Base-by-base conservation (phyloP, 768 basidiomycete species). In the Naganishia friedmannii region DNA sequence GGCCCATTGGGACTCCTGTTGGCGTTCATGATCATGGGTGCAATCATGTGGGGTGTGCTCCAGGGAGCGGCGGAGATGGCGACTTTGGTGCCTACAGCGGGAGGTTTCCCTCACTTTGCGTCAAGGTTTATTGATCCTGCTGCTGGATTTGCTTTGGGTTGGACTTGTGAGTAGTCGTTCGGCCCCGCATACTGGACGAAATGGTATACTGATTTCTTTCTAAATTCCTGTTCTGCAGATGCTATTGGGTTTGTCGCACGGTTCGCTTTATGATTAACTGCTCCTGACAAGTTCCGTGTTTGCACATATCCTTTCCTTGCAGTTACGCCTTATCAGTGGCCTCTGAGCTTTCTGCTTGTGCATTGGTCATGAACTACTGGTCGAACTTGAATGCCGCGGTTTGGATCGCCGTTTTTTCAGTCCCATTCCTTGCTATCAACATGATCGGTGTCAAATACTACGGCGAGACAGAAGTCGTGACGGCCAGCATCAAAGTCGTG, bases 331-430 rank as follows among this genome's bases (percentile, higher is more conserved):
- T 89, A 66, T 84, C 88, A 0, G 83, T 86, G 0, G 89, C 89
- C 10, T 87, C 88, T n/a, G 90, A 91, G 81, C 84, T 92, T 67
- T 87, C 87, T 0, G 90, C 90, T 1, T 87, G 88, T 10, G 84
- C 86, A 17, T 84, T 91, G 63, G 79, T 92, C 12, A 82, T 91
- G 68, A 83, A 85, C 7, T 91, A 87, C 82, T 91, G 90, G 90
- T 72, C 72, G 23, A 65, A 69, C 46, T 46, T 75, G 70, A 74
- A 73, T 53, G 48, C 67, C 13, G 72, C 74, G 26, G 65, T 75
- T 19, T 70, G 80, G 78, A 77, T 82, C 48, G 65, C 68, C 21
- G 67, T 76, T 29, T 69, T 70, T n/a, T 67, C 65, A 39, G 48
- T 79, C 63, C 73, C 84, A 17, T 82, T 82, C 75, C 70, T 83